These are phyloP conservation scores for Zygosaccharomyces sapae DNA, from an alignment of 1,139 yeast genomes.

Conservation along the genomic window DNA sequence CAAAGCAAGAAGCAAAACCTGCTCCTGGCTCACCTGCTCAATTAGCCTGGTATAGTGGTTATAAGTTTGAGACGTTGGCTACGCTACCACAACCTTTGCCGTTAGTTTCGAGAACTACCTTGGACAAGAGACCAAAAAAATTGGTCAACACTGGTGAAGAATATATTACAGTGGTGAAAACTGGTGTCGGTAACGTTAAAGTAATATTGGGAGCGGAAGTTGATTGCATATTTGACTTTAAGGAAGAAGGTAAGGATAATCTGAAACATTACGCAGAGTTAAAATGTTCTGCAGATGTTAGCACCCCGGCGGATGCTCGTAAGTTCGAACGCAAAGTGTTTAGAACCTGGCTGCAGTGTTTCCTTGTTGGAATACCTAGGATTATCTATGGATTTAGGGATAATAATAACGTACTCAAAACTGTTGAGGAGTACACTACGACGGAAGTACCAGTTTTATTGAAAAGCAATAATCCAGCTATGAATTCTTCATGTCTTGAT, in stretches of 20 bases:
- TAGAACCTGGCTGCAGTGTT: slow-evolving; percentile 90
- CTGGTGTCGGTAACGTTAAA: slow-evolving; percentile 74
- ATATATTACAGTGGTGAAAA: slow-evolving; percentile 69
- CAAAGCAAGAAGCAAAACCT: slow-evolving; percentile 33
- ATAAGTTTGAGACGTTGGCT: slow-evolving; percentile 77
- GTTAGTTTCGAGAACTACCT: slow-evolving; percentile 54
- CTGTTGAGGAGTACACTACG: slow-evolving; percentile 71
- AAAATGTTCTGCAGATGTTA: slow-evolving; percentile 62
- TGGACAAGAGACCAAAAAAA: slow-evolving; percentile 59
- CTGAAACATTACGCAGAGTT: slow-evolving; percentile 78
- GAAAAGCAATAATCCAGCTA: slow-evolving; percentile 42
- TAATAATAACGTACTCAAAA: slow-evolving; percentile 54
- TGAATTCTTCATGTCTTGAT: slow-evolving; percentile 60
- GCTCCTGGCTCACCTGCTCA: slow-evolving; percentile 21
- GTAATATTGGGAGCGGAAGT: slow-evolving; percentile 84
- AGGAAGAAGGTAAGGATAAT: slow-evolving; percentile 51
- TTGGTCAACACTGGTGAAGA: slow-evolving; percentile 72
- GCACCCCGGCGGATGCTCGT: slow-evolving; percentile 35
- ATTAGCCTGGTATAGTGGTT: slow-evolving; percentile 59
- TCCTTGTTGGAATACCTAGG: slow-evolving; percentile 73
- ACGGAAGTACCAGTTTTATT: slow-evolving; percentile 69
- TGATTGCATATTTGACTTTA: slow-evolving; percentile 81
- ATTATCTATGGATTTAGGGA: slow-evolving; percentile 86
- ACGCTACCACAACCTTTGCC: slow-evolving; percentile 79
- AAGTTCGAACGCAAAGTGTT: slow-evolving; percentile 68